Base-by-base conservation (phyloP, 2,329 filamentous ascomycete genomes). In the Colletotrichum cordylinicola region DNA sequence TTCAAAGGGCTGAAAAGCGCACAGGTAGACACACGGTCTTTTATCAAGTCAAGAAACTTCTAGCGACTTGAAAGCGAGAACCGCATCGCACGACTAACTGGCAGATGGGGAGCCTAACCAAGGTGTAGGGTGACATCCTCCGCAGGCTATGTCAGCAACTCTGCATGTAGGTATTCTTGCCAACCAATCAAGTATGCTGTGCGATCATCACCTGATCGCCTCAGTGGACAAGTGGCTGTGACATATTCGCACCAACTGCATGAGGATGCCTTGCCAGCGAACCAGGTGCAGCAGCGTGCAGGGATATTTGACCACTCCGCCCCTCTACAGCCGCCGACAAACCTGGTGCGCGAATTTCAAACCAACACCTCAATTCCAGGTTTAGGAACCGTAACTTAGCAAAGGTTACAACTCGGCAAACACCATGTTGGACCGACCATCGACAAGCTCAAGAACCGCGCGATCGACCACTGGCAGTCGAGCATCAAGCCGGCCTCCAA, bases 41-140 rank as follows among this genome's bases (percentile, higher is more conserved):
- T 43, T 43, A 12, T 43, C 5, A n/a, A 10, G 1, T 1, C 5
- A 43, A 5, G 39, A 0, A 10, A 1, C 9, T 4, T 43, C 9
- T 9, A 1, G 18, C 9, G 9, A n/a, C 39, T 48, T 1, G 1
- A 48, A 48, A 6, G 39, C 0, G 39, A 4, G 18, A 48, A n/a
- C 0, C 3, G 9, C 39, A 7, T 48, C 39, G 9, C 39, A 3
- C 39, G 0, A n/a, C 39, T 0, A 4, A 1, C 3, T 7, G 2
- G 39, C 9, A 48, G 0, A n/a, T n/a, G 0, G 0, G 18, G 9
- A n/a, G 5, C 39, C 5, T 48, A 2, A 48, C 39, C 39, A n/a
- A 0, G 18, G 0, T 43, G 9, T 7, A 48, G 5, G 39, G 39
- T 48, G 39, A 4, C 39, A 48, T 48, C 10, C 18, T 2, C 9